Percentiles rank a stretch among this genome's conserved stretches.
Evolutionary conservation across 306 rosid species (phyloP).

Genomic region (Prunus mume): DNA sequence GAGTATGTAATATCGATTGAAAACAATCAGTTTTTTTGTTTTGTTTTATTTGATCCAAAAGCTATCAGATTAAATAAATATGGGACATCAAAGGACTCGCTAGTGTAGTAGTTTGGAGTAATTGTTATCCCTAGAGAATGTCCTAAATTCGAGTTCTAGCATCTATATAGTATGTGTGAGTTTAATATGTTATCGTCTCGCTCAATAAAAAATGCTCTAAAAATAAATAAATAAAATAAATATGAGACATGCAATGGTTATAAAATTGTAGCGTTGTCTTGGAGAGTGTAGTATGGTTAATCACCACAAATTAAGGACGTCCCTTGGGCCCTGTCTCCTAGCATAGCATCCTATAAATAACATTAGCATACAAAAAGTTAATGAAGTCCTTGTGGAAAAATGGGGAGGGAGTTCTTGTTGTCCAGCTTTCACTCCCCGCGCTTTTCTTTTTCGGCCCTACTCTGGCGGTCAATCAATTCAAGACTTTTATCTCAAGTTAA

Average conservation of each 20-base stretch:
- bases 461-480: neutral
- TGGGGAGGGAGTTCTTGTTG: neutral
- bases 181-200: rapidly evolving
- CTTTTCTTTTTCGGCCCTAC: neutral
- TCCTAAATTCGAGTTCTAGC: rapidly evolving
- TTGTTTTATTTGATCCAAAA: too few species aligned
- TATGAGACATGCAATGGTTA: neutral
- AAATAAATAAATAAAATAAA: too few species aligned
- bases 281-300: neutral
- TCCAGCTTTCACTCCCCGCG: constrained; percentile 27
- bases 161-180: too few species aligned
- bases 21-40: too few species aligned
- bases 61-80: too few species aligned
- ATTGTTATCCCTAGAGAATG: rapidly evolving
- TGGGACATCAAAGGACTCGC: neutral
- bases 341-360: neutral
- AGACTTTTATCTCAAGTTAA: neutral
- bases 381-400: too few species aligned
- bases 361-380: neutral
- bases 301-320: neutral
- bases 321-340: neutral
- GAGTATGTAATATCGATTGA: too few species aligned
- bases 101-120: too few species aligned
- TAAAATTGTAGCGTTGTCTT: neutral
- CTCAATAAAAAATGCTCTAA: rapidly evolving